Evolutionary conservation across 805 yeast genomes (phyloP).

Genomic region (Candida glaebosa): DNA sequence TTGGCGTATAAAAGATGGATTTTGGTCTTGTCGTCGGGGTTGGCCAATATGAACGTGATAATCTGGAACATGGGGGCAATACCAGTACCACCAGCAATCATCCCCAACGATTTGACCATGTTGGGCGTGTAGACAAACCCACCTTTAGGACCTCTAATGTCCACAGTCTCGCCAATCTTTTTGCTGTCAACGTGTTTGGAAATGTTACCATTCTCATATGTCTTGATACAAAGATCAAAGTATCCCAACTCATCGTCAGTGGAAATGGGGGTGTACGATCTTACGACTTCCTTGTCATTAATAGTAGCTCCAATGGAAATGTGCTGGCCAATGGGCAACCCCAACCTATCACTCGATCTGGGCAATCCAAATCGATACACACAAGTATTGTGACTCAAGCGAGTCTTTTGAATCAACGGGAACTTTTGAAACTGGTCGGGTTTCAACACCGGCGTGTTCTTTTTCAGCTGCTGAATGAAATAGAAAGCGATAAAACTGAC

Average conservation of each 20-base stretch:
- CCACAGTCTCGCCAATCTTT: conserved; percentile 73
- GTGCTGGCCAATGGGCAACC: conserved; percentile 94
- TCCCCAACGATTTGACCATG: conserved; percentile 68
- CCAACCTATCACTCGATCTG: conserved; percentile 65
- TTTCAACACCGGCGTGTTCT: conserved; percentile 51
- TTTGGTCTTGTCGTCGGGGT: conserved; percentile 77
- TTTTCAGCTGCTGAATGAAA: conserved; percentile 30
- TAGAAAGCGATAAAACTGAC: conserved; percentile 30
- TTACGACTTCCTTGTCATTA: conserved; percentile 73
- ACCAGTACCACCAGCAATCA: conserved; percentile 98
- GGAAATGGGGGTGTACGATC: conserved; percentile 90
- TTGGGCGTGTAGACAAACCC: conserved; percentile 78
- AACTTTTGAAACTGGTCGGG: conserved; percentile 70
- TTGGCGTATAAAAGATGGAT: conserved; percentile 78
- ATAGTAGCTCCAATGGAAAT: conserved; percentile 74
- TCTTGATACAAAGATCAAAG: conserved; percentile 82
- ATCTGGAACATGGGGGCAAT: conserved; percentile 95
- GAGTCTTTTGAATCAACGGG: conserved; percentile 74
- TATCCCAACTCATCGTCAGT: conserved; percentile 74
- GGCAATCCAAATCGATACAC: conserved; percentile 84
- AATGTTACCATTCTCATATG: conserved; percentile 82
- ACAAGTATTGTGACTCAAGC: conserved; percentile 76
- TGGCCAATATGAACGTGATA: conserved; percentile 70
- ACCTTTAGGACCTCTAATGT: conserved; percentile 89
- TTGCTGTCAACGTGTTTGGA: conserved; percentile 70